Percentiles rank a stretch among this genome's conserved stretches.
These are phyloP conservation scores for Thielaviopsis ethacetica DNA, from an alignment of 2,329 filamentous ascomycete species.

Conservation along the genomic window DNA sequence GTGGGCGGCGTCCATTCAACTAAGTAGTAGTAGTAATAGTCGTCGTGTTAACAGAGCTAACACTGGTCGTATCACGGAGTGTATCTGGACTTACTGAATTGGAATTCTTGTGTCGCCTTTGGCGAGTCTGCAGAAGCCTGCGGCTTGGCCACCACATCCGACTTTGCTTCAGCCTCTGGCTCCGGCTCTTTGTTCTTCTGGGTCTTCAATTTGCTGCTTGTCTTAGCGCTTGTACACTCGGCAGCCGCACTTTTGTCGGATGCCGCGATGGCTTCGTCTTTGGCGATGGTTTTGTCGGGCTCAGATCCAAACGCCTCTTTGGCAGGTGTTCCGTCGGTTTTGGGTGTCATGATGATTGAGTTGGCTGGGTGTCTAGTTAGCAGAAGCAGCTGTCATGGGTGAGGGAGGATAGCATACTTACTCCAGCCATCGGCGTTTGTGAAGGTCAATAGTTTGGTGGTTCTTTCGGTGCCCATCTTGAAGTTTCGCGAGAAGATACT, in stretches of 20 bases:
- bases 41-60: not conserved
- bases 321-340: not conserved
- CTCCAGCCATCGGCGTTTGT: not conserved
- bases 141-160: not conserved
- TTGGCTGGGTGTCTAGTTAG: not conserved
- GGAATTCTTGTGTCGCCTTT: not conserved
- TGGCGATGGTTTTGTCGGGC: no score
- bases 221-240: not conserved
- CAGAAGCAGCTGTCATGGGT: not conserved
- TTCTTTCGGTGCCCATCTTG: not conserved
- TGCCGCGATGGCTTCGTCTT: no score
- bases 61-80: not conserved
- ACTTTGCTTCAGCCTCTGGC: not conserved
- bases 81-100: not conserved
- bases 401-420: not conserved
- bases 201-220: not conserved
- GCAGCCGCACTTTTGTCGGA: not conserved
- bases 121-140: not conserved
- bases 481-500: no score
- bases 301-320: not conserved
- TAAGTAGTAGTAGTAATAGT: no score
- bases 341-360: not conserved
- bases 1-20: not conserved
- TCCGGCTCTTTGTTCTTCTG: not conserved
- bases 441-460: not conserved